Evolutionary conservation across 179 eudicot species (phyloP).

Genomic region (Amaranthus tricolor): DNA sequence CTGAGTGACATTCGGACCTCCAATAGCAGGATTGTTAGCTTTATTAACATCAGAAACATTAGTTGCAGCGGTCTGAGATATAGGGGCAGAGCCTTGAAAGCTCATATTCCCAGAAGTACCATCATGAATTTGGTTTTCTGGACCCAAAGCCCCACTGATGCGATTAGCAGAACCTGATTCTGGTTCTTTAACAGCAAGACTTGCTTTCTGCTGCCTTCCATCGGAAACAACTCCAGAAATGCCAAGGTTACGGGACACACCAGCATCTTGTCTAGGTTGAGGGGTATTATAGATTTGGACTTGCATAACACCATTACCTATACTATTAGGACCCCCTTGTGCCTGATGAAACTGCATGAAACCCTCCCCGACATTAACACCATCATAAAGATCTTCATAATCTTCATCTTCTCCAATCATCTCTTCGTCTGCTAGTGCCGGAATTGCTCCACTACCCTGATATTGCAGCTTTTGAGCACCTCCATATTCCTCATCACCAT

Average conservation of each 20-base stretch:
- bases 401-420: slow-evolving; percentile 83
- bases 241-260: slow-evolving; percentile 31
- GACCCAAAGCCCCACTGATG: slow-evolving; percentile 25
- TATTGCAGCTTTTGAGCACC: slow-evolving; percentile 60
- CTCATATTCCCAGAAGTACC: slow-evolving; percentile 42
- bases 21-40: slow-evolving; percentile 33
- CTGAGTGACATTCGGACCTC: slow-evolving; percentile 38
- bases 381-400: slow-evolving; percentile 87
- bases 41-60: slow-evolving; percentile 34
- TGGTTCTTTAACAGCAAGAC: slow-evolving; percentile 39
- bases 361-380: slow-evolving; percentile 86
- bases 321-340: slow-evolving; percentile 37
- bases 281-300: slow-evolving; percentile 43
- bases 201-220: slow-evolving; percentile 37
- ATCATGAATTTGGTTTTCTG: slow-evolving; percentile 44
- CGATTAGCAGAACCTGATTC: slow-evolving; percentile 35
- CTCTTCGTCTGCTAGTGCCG: slow-evolving; percentile 91
- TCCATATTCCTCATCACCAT: slow-evolving; percentile 65
- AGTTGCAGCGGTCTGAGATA: slow-evolving; percentile 35
- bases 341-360: slow-evolving; percentile 70
- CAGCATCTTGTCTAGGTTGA: slow-evolving; percentile 46
- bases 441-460: slow-evolving; percentile 79
- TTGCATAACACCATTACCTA: slow-evolving; percentile 44
- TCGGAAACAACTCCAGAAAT: slow-evolving; percentile 37
- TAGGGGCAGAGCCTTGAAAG: slow-evolving; percentile 45